Base-by-base conservation (phyloP, 768 basidiomycete species). In the Cystofilobasidium ferigula region DNA sequence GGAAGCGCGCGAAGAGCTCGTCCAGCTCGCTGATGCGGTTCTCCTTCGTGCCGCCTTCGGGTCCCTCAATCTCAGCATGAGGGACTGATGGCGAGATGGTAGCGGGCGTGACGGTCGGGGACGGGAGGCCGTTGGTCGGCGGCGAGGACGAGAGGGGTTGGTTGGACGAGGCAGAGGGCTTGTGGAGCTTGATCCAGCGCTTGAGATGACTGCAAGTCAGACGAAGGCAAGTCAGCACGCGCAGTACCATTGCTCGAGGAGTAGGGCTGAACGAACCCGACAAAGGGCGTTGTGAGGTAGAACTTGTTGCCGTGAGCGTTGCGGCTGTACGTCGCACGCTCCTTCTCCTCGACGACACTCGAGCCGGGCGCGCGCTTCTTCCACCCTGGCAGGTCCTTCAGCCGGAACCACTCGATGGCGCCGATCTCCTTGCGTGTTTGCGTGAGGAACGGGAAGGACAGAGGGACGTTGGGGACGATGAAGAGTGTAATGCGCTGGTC, bases 341-440 rank as follows among this genome's bases (percentile, higher is more conserved):
- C 51, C 28, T 32, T 30, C 1, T 54, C 51, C 8, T 54, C 51
- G 28, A 54, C 30, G 28, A 18, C 51, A 10, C 28, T 18, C 10
- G 28, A 30, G 70, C 71, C 59, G 56, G 68, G 61, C 70, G 73
- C 24, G 81, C 78, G 72, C 57, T 68, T 72, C 74, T 83, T 90
- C 93, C 93, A 99, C 0, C 89, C 91, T 0, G 94, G 95, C 12
- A 99, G 79, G 74, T 97, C 91, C 24, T 81, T 80, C 59, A 98
- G 78, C 67, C 80, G 84, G 77, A 95, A 95, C 95, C 95, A 99
- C 74, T 92, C 86, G 71, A 98, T 98, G 80, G 89, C 93, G 73
- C 92, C 94, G 71, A 99, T 99, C 80, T 99, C 95, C 77, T 97
- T 99, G 64, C 94, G 81, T 1, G 95, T 99, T 76, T 87, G 86